Evolutionary conservation across 257 asterid genomes (phyloP), one percentile per base, ranked within the genome.

Genomic region (Verbena officinalis): DNA sequence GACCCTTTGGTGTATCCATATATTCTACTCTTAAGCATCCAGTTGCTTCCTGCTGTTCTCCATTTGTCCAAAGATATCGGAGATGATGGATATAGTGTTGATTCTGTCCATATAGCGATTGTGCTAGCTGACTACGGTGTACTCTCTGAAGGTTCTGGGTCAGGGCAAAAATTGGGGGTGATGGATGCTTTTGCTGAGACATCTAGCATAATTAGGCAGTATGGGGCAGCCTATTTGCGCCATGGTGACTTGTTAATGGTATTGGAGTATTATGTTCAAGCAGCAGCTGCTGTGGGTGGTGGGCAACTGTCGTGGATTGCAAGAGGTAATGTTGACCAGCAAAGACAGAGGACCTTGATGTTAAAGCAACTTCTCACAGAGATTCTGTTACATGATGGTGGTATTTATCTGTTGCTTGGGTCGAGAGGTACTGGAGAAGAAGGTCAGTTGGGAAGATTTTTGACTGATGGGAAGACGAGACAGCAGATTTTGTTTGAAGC

Each of bases 1-100:
- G 99, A 94, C 67, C 99, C 99, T 71, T 79, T 94, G 74, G 96
- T 94, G 57, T 94, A 90, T 81, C 96, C 99, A 16, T 94, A 94
- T 76, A 80, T 94, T 73, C 75, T 94, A 58, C 86, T 90, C 73
- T 77, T 94, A 70, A 94, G 99, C 85, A 80, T 94, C 80, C 99
- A 94, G 82, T 82, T 86, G 50, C 88, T 86, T 70, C 95, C 96
- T 30, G 96, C 95, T 17, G 78, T 90, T 70, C 80, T 86, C 56
- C 87, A 86, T 81, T 73, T 94, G 86, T 84, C 95, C 15, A 90
- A 83, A 70, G 95, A 94, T 76, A 69, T 70, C 36, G 95, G 99
- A 68, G 91, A 81, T 72, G 95, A 83, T 71, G 97, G 90, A 62
- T 86, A 76, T 63, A 65, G 79, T 75, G 80, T 88, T 57, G 97